phyloP scores from a whole-genome alignment of 305 asterid genomes.

The Solanum hybrid region DNA sequence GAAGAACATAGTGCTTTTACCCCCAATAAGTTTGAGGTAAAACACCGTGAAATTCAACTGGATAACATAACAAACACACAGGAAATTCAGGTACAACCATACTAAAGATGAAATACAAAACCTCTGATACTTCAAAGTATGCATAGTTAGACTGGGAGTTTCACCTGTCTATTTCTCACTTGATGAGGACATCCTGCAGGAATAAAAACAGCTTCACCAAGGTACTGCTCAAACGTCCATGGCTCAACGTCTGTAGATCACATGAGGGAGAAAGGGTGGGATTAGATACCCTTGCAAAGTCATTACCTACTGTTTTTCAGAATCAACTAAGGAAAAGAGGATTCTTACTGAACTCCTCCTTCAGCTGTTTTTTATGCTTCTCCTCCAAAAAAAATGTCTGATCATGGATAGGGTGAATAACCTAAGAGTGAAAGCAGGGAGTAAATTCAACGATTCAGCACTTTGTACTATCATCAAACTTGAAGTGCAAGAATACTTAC shows the following conservation, averaged over 20 bases:
- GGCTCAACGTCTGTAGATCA: conserved; percentile 50
- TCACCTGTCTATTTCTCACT: conserved; percentile 73
- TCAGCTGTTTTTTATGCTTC: conserved; percentile 50
- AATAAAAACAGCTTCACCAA: conserved; percentile 77
- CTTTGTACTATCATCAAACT: background rate
- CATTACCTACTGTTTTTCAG: conserved; percentile 1
- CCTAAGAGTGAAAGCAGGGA: conserved; percentile 28
- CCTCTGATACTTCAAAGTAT: background rate
- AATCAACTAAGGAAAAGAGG: conserved; percentile 2
- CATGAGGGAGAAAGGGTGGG: conserved; percentile 1
- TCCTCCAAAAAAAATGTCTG: conserved; percentile 55
- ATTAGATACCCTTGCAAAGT: background rate
- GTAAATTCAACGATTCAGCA: background rate
- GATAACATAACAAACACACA: background rate
- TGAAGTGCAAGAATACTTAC: conserved; percentile 28
- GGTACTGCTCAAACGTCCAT: conserved; percentile 74
- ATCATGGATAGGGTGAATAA: conserved; percentile 70
- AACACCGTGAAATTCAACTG: background rate
- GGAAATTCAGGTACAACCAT: background rate
- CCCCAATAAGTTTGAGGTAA: background rate
- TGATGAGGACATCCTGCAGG: conserved; percentile 91
- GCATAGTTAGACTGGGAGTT: background rate
- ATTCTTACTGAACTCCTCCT: conserved; percentile 55
- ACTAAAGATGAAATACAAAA: conserved; percentile 1
- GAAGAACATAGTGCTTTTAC: background rate